Percentiles rank a stretch among this genome's conserved stretches.
phyloP scores from a whole-genome alignment of 2,329 filamentous ascomycete genomes.

The Cytospora chrysosperma region DNA sequence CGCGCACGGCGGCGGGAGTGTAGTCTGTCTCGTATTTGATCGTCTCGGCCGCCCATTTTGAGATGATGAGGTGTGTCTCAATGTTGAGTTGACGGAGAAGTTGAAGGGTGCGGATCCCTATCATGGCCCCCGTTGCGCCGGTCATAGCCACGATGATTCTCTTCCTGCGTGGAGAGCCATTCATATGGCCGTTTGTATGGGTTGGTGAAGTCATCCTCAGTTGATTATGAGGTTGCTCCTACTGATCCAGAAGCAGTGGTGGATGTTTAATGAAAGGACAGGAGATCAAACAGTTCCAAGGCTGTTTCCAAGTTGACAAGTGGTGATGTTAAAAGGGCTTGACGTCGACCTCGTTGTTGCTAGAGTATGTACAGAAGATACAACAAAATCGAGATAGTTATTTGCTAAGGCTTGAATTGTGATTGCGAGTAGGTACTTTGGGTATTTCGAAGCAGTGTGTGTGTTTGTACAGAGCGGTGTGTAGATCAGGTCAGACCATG shows the following conservation, averaged over 20 bases:
- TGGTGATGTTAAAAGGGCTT: too few species aligned
- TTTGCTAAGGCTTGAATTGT: too few species aligned
- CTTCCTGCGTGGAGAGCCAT: too few species aligned
- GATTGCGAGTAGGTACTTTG: too few species aligned
- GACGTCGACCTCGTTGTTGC: too few species aligned
- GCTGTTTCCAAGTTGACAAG: too few species aligned
- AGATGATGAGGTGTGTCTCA: slow-evolving; percentile 48
- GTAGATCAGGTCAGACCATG: background rate
- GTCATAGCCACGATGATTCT: slow-evolving; percentile 49
- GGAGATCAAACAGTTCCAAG: too few species aligned
- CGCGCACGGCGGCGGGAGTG: slow-evolving; percentile 36
- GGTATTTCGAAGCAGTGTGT: too few species aligned
- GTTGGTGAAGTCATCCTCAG: background rate
- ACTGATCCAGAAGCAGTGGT: too few species aligned
- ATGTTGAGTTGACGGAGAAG: slow-evolving; percentile 42
- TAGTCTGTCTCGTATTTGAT: slow-evolving; percentile 47
- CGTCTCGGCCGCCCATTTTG: slow-evolving; percentile 48
- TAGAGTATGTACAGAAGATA: too few species aligned
- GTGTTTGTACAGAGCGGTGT: background rate
- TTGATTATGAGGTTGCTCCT: background rate
- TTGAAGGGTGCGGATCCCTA: slow-evolving; percentile 42
- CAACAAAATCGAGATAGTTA: too few species aligned
- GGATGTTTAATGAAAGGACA: too few species aligned
- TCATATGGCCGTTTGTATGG: background rate
- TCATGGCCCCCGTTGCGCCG: slow-evolving; percentile 46